Evolutionary conservation across 257 asterid species (phyloP), one percentile per base, ranked within the genome.

Genomic region (Solanum chaucha): DNA sequence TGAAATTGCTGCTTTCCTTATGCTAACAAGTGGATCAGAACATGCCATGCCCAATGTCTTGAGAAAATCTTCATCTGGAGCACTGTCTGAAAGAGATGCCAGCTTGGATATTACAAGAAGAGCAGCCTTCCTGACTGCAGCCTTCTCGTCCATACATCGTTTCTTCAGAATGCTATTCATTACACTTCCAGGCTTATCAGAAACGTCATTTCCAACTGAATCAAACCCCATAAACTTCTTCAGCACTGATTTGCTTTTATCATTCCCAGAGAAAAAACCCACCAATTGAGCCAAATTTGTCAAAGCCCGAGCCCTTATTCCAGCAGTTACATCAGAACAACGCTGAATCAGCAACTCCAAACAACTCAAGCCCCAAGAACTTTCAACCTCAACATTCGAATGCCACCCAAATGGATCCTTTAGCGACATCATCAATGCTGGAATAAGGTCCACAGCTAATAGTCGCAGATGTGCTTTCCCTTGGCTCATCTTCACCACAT

Each of bases 11-110:
- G 92, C 97, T 93, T 95, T 97, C 89, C 99, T 92, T 48, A 95
- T 97, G 92, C 99, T 97, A 91, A 97, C 95, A 89, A 97, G 98
- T 82, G 99, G 98, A 91, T 97, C 99, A 28, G 98, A 94, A 90
- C 99, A 97, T 86, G 98, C 94, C 92, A 95, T 90, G 92, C 99
- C 97, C 74, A 95, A 93, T 82, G 94, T 93, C 89, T 92, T 94
- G 82, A 97, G 91, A 90, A 95, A 91, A 74, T 93, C 96, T 87
- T 86, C 96, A 48, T 95, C 98, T 74, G 92, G 93, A 75, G 94
- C 91, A 55, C 95, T 94, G 84, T 95, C 97, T 70, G 93, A 67
- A 87, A 93, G 90, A 11, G 91, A 89, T 73, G 92, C 89, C 85
- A 94, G 89, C 91, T 95, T 97, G 82, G 99, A 97, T 89, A 93